Percentiles rank a stretch among this genome's conserved stretches.
phyloP scores from a whole-genome alignment of 2,329 filamentous ascomycete species.

The Botrytis tulipae region DNA sequence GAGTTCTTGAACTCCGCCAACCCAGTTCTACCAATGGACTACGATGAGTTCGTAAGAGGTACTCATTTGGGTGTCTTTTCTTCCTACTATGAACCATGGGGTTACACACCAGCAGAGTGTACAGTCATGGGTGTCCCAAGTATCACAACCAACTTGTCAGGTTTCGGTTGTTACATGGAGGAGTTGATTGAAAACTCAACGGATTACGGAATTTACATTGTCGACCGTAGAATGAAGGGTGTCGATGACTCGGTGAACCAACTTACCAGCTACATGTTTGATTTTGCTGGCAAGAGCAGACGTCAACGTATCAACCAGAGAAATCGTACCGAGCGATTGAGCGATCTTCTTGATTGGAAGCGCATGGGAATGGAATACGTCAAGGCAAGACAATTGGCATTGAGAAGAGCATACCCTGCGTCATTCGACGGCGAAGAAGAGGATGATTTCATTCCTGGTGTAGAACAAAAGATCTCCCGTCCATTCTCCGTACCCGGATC shows the following conservation, averaged over 20 bases:
- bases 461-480: constrained; percentile 91
- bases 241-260: constrained; percentile 98
- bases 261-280: constrained; percentile 86
- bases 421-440: constrained; percentile 80
- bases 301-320: constrained; percentile 98
- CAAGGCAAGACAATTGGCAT: constrained; percentile 89
- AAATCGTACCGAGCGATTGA: constrained; percentile 91
- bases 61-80: constrained; percentile 95
- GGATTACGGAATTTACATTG: constrained; percentile 98
- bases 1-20: constrained; percentile 97
- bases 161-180: constrained; percentile 99
- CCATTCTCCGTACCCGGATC: constrained; percentile 93
- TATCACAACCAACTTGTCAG: constrained; percentile 96
- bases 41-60: constrained; percentile 96
- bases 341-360: constrained; percentile 97
- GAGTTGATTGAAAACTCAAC: constrained; percentile 96
- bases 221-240: constrained; percentile 91
- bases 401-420: constrained; percentile 85
- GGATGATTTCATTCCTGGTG: constrained; percentile 86
- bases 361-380: constrained; percentile 99
- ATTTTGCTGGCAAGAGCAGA: constrained; percentile 89
- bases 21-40: constrained; percentile 91
- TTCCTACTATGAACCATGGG: constrained; percentile 99
- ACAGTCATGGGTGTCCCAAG: constrained; percentile 98
- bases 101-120: constrained; percentile 96